Conservation (phyloP, 139 green algal genomes). For the Astrephomene gubernaculifera region DNA sequence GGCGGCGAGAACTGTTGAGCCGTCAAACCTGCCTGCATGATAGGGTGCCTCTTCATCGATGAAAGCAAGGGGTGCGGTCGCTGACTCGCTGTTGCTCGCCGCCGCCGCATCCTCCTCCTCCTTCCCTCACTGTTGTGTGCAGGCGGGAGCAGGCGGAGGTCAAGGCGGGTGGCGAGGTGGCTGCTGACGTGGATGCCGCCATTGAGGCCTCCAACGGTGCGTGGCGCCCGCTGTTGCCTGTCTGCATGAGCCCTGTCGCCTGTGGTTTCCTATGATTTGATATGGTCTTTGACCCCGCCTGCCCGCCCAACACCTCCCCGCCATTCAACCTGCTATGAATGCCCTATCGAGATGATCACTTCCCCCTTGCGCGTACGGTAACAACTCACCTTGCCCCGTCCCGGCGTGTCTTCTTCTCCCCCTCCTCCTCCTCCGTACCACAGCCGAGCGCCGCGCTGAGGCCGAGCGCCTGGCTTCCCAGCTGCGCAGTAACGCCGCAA, state of each 20-base stretch:
- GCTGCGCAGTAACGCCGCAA: slow-evolving; percentile 14
- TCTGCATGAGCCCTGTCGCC: background rate
- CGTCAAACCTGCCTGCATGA: background rate
- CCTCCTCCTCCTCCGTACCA: background rate
- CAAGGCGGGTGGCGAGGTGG: slow-evolving; percentile 4
- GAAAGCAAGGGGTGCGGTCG: background rate
- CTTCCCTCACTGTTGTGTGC: background rate
- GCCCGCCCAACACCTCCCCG: background rate
- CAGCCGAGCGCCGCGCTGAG: slow-evolving; percentile 9
- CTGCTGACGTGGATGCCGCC: slow-evolving; percentile 7
- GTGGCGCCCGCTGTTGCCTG: background rate
- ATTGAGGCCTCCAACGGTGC: slow-evolving; percentile 10
- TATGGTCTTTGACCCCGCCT: background rate
- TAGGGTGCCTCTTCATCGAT: background rate
- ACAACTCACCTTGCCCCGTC: background rate
- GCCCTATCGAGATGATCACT: too few relatives aligned
- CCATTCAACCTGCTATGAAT: background rate
- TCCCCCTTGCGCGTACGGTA: background rate
- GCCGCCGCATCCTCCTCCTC: background rate
- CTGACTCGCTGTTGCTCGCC: background rate
- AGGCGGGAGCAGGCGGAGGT: slow-evolving; percentile 28
- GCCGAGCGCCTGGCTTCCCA: background rate
- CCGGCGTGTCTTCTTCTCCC: too few relatives aligned
- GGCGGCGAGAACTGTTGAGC: background rate
- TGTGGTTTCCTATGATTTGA: background rate